Evolutionary conservation across 306 rosid species (phyloP).

Genomic region (Fagus crenata): DNA sequence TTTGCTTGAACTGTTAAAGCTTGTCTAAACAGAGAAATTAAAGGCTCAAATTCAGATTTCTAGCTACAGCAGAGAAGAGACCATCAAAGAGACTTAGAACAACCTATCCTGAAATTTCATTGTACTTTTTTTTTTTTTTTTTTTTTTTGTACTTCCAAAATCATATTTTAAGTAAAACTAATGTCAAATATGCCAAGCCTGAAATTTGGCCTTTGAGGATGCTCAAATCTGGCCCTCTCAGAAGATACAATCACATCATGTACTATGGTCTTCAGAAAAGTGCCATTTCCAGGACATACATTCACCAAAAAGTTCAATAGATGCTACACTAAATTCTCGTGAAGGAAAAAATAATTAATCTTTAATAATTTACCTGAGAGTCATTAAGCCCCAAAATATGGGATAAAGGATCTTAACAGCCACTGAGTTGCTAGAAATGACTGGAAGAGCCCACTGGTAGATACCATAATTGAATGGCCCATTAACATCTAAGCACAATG

Average conservation of each 20-base stretch:
- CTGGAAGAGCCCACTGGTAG: slow-evolving; percentile 97
- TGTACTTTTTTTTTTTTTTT: no score
- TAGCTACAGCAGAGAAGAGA: not conserved
- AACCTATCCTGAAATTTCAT: not conserved
- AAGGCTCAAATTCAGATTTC: not conserved
- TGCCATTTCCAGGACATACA: not conserved
- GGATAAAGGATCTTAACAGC: slow-evolving; percentile 94
- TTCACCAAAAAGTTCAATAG: not conserved
- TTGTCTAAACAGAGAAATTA: no score
- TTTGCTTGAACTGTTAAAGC: no score
- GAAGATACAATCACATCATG: not conserved
- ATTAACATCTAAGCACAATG: slow-evolving; percentile 66
- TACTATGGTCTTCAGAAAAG: not conserved
- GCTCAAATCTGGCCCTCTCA: not conserved
- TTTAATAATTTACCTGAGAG: slow-evolving; percentile 66
- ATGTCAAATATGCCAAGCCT: no score
- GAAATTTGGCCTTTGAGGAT: not conserved
- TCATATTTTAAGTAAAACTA: no score
- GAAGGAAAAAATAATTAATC: not conserved
- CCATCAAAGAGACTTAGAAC: not conserved
- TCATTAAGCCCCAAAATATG: slow-evolving; percentile 97
- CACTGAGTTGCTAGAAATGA: slow-evolving; percentile 85
- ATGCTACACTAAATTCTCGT: not conserved
- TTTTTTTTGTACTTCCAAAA: no score
- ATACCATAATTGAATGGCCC: slow-evolving; percentile 89